These are phyloP conservation scores for Arachnopeziza araneosa DNA, from an alignment of 2,329 filamentous ascomycete species.

Conservation along the genomic window DNA sequence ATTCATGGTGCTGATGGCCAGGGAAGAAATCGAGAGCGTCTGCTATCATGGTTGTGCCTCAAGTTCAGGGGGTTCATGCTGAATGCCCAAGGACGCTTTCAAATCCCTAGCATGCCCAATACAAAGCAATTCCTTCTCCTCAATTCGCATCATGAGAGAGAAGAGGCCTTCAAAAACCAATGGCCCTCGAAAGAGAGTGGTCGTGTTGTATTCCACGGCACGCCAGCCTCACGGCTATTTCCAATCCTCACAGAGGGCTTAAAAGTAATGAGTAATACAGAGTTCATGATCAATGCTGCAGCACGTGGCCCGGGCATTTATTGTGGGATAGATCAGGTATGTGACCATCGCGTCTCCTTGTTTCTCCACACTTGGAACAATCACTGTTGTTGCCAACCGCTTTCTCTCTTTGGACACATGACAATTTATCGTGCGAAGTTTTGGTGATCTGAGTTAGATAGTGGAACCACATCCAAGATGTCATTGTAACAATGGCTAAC, in stretches of 20 bases:
- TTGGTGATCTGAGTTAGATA: too few relatives aligned
- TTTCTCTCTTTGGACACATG: too few relatives aligned
- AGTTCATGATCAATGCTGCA: background rate
- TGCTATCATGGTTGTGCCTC: conserved; percentile 5
- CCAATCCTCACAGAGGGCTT: conserved; percentile 1
- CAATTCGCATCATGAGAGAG: conserved; percentile 1
- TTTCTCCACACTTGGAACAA: too few relatives aligned
- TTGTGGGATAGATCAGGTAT: background rate
- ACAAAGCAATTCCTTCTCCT: conserved; percentile 2
- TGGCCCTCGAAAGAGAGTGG: background rate
- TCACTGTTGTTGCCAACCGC: too few relatives aligned
- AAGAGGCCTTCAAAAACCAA: background rate
- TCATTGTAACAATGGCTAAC: too few relatives aligned
- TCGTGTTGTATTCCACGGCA: background rate
- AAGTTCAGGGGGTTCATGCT: conserved; percentile 5
- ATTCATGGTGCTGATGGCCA: background rate
- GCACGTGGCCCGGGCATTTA: conserved; percentile 1
- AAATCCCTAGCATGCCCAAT: conserved; percentile 1
- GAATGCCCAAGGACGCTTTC: conserved; percentile 1
- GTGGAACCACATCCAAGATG: too few relatives aligned
- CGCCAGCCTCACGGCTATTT: background rate
- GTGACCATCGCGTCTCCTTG: too few relatives aligned
- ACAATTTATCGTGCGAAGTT: too few relatives aligned
- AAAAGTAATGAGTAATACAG: background rate
- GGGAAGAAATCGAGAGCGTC: background rate